phyloP scores from a whole-genome alignment of 139 green algal genomes.

The Chlamydomonas incerta region DNA sequence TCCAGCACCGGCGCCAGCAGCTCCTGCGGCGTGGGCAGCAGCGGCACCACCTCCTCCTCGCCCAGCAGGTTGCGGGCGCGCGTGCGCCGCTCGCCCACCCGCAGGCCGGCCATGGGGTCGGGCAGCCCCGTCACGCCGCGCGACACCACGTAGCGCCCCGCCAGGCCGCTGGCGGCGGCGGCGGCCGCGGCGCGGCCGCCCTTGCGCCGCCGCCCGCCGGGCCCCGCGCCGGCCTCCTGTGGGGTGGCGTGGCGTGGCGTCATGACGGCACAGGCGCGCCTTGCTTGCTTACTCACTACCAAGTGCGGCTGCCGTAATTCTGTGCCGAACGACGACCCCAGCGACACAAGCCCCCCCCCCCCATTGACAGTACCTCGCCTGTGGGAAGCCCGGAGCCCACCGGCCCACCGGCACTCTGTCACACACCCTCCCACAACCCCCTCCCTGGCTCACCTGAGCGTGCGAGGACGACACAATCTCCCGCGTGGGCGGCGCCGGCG shows the following conservation, averaged over 20 bases:
- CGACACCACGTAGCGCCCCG: constrained; percentile 4
- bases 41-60: constrained; percentile 34
- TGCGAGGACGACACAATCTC: background rate
- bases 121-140: constrained; percentile 14
- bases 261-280: no score
- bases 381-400: no score
- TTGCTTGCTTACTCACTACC: no score
- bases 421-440: background rate
- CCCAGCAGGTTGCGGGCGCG: background rate
- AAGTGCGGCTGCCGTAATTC: no score
- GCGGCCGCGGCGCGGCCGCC: background rate
- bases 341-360: background rate
- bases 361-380: no score
- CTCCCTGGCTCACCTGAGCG: background rate
- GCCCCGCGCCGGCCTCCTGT: background rate
- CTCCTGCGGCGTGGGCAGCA: constrained; percentile 28
- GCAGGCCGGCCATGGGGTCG: constrained; percentile 27
- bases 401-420: no score
- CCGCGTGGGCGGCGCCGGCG: background rate
- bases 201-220: background rate
- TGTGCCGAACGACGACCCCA: no score
- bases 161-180: background rate
- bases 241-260: no score
- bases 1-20: constrained; percentile 39
- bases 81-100: constrained; percentile 15